These are phyloP conservation scores for Hysterangium stoloniferum DNA, from an alignment of 768 basidiomycete species.

Conservation along the genomic window DNA sequence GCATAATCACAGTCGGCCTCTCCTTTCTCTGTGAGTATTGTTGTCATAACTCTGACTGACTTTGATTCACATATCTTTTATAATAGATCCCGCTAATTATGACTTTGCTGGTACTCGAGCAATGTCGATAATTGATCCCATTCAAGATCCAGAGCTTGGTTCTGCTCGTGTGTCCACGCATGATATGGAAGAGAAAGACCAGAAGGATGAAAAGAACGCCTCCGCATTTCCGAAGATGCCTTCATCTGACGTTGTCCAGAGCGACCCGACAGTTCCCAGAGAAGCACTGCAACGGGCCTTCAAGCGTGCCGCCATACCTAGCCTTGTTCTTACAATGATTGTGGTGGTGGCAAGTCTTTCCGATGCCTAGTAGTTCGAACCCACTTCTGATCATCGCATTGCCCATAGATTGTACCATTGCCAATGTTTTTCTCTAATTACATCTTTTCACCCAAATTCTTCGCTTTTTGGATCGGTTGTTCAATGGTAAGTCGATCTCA, in stretches of 20 bases:
- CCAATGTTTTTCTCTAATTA: constrained; percentile 35
- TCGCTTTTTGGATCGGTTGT: constrained; percentile 31
- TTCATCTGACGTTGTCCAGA: not conserved
- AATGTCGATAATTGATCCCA: constrained; percentile 26
- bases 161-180: not conserved
- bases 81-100: constrained; percentile 28
- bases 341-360: constrained; percentile 27
- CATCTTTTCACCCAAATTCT: constrained; percentile 29
- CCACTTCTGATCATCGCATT: not conserved
- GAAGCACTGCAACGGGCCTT: constrained; percentile 19
- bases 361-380: not conserved
- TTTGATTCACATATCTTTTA: constrained; percentile 7
- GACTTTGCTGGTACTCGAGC: constrained; percentile 30
- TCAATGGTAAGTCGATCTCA: constrained; percentile 21
- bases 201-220: not conserved
- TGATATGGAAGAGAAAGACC: not conserved
- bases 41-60: not conserved
- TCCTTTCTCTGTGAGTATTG: constrained; percentile 27
- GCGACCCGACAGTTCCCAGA: not conserved
- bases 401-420: constrained; percentile 23
- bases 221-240: not conserved
- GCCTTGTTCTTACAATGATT: constrained; percentile 25
- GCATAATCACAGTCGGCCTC: constrained; percentile 27
- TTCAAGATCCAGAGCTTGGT: constrained; percentile 12
- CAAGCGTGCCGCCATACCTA: constrained; percentile 28